Percentiles rank a stretch among this genome's conserved stretches.
Conservation (phyloP, 805 yeast species). For the Yarrowia osloensis region DNA sequence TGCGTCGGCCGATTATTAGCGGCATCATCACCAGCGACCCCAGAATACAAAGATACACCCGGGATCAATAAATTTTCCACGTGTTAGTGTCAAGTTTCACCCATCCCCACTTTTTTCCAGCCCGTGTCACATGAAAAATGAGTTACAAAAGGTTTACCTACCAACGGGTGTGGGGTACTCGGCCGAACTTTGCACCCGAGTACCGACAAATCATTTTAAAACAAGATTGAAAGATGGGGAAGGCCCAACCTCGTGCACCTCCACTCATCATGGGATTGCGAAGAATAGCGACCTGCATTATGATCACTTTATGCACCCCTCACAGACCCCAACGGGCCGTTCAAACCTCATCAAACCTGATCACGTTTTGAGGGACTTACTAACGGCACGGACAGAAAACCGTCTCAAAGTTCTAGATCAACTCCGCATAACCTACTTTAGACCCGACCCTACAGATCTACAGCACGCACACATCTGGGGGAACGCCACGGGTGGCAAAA, state of each 20-base stretch:
- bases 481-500: conserved; percentile 2
- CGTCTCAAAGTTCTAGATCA: neutral
- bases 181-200: conserved; percentile 24
- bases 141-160: neutral
- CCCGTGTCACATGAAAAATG: conserved; percentile 11
- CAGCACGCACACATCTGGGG: neutral
- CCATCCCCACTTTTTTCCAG: neutral
- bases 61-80: neutral
- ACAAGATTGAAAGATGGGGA: conserved; percentile 20
- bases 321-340: neutral
- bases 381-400: neutral
- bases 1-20: neutral
- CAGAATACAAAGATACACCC: neutral
- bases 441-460: neutral
- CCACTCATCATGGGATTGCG: neutral
- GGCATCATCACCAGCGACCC: neutral
- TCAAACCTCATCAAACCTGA: neutral
- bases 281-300: neutral
- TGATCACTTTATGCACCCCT: neutral
- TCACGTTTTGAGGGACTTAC: neutral
- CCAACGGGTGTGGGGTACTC: conserved; percentile 28
- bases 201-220: conserved; percentile 27
- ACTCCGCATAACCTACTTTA: neutral
- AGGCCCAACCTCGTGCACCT: neutral
- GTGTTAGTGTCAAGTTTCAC: conserved; percentile 6